phyloP scores from a whole-genome alignment of 768 basidiomycete species.

The Suillus decipiens region DNA sequence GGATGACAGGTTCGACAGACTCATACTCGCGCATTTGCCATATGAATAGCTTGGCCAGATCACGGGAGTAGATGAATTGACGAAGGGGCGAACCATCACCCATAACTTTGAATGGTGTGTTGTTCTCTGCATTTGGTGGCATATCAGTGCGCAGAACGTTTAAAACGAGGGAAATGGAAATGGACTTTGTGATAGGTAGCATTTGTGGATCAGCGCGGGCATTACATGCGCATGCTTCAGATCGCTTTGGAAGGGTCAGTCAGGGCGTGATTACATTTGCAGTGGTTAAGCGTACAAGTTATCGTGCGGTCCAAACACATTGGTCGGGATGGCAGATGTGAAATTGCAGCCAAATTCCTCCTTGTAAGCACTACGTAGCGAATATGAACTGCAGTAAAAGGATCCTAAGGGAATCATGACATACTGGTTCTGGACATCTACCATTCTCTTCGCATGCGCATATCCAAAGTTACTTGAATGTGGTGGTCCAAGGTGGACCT shows the following conservation, averaged over 20 bases:
- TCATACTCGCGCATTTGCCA: slow-evolving; percentile 91
- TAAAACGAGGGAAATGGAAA: slow-evolving; percentile 2
- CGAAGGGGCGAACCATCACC: slow-evolving; percentile 91
- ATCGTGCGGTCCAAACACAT: slow-evolving; percentile 94
- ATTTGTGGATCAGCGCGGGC: slow-evolving; percentile 91
- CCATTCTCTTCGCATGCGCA: slow-evolving; percentile 93
- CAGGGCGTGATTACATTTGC: slow-evolving; percentile 1
- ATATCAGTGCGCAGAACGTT: neutral
- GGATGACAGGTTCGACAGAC: slow-evolving; percentile 89
- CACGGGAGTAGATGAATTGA: slow-evolving; percentile 98
- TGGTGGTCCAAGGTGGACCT: slow-evolving; percentile 90
- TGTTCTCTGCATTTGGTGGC: slow-evolving; percentile 56
- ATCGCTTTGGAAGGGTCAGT: slow-evolving; percentile 52
- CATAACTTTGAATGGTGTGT: slow-evolving; percentile 81
- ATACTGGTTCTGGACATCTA: slow-evolving; percentile 94
- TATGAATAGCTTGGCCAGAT: slow-evolving; percentile 94
- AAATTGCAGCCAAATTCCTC: slow-evolving; percentile 95
- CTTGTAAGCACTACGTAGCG: slow-evolving; percentile 76
- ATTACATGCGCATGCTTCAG: slow-evolving; percentile 93
- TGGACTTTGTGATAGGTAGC: slow-evolving; percentile 85
- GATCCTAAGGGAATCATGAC: slow-evolving; percentile 22
- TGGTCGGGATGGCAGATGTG: slow-evolving; percentile 95
- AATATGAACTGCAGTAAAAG: slow-evolving; percentile 7
- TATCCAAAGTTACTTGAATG: slow-evolving; percentile 97
- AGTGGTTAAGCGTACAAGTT: slow-evolving; percentile 66